phyloP scores from a whole-genome alignment of 2,329 filamentous ascomycete species.

The Acephala macrosclerotiorum region DNA sequence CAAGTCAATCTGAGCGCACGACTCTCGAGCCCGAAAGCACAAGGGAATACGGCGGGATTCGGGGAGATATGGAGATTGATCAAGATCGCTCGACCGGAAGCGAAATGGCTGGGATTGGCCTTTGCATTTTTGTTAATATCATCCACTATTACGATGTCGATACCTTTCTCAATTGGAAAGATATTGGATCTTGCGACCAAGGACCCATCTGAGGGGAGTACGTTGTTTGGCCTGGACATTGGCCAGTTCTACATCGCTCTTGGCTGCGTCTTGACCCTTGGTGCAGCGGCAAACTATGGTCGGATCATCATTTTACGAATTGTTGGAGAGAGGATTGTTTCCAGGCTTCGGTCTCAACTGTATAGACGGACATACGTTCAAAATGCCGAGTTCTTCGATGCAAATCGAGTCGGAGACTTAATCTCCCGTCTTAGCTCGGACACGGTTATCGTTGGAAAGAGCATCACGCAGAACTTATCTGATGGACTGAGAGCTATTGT shows the following conservation, averaged over 20 bases:
- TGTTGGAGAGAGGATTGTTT: conserved; percentile 93
- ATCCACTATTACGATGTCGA: conserved; percentile 92
- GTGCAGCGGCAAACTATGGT: conserved; percentile 91
- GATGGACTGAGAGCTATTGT: conserved; percentile 93
- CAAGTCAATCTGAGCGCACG: conserved; percentile 90
- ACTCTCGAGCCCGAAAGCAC: conserved; percentile 77
- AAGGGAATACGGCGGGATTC: conserved; percentile 64
- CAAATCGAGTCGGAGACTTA: conserved; percentile 93
- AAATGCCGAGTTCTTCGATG: conserved; percentile 98
- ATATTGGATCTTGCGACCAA: conserved; percentile 93
- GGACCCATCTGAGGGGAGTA: conserved; percentile 67
- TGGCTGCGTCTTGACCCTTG: conserved; percentile 77
- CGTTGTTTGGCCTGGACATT: conserved; percentile 83
- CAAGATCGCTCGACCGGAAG: conserved; percentile 87
- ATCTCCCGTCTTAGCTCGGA: conserved; percentile 96
- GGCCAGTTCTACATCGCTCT: conserved; percentile 89
- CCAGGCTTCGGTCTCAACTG: conserved; percentile 85
- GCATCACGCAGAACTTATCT: conserved; percentile 96
- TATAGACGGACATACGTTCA: conserved; percentile 95
- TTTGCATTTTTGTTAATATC: conserved; percentile 88
- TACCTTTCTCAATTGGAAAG: conserved; percentile 95
- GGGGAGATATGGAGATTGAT: conserved; percentile 86
- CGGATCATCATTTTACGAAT: conserved; percentile 93
- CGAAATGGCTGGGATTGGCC: conserved; percentile 77
- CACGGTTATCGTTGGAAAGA: conserved; percentile 97